A percentile compares a stretch with the other conserved stretches of the same genome.
Conservation (phyloP, 2,329 filamentous ascomycete species). For the Raffaelea arxii region DNA sequence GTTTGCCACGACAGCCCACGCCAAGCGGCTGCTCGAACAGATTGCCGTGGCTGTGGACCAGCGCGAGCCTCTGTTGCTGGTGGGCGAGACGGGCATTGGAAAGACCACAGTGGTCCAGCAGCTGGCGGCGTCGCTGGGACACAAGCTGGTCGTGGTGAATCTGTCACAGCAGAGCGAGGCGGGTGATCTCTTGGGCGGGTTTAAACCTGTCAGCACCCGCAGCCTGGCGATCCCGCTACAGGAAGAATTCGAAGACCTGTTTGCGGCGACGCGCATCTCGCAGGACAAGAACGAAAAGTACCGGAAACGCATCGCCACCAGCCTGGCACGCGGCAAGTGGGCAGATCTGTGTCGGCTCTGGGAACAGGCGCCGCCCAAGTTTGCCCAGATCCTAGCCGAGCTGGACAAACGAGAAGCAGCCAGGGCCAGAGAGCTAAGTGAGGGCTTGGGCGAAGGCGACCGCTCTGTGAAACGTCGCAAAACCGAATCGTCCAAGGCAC, state of each 20-base stretch:
- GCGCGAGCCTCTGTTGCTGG: constrained; percentile 81
- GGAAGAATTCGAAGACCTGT: constrained; percentile 88
- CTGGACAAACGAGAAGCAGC: constrained; percentile 34
- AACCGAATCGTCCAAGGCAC: constrained; percentile 53
- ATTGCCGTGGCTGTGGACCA: constrained; percentile 74
- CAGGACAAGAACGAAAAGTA: constrained; percentile 81
- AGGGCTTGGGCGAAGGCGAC: constrained; percentile 30
- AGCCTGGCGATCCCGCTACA: constrained; percentile 82
- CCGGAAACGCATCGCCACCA: constrained; percentile 69
- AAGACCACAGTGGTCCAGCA: constrained; percentile 97
- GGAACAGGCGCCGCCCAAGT: constrained; percentile 83
- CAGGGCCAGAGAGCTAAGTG: constrained; percentile 27
- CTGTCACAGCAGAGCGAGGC: constrained; percentile 96
- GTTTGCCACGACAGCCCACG: constrained; percentile 84
- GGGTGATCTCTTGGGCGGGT: constrained; percentile 89
- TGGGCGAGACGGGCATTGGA: constrained; percentile 97
- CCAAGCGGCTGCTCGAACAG: constrained; percentile 76
- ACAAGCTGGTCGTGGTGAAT: constrained; percentile 87
- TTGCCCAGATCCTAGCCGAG: constrained; percentile 56
- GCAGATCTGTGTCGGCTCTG: constrained; percentile 74
- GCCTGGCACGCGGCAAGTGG: constrained; percentile 77
- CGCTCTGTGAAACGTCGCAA: constrained; percentile 56
- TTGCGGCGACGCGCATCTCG: constrained; percentile 76
- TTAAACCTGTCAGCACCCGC: constrained; percentile 88
- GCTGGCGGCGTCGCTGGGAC: constrained; percentile 71